Conservation (phyloP, 2,329 filamentous ascomycete genomes). For the Alternaria sp. region DNA sequence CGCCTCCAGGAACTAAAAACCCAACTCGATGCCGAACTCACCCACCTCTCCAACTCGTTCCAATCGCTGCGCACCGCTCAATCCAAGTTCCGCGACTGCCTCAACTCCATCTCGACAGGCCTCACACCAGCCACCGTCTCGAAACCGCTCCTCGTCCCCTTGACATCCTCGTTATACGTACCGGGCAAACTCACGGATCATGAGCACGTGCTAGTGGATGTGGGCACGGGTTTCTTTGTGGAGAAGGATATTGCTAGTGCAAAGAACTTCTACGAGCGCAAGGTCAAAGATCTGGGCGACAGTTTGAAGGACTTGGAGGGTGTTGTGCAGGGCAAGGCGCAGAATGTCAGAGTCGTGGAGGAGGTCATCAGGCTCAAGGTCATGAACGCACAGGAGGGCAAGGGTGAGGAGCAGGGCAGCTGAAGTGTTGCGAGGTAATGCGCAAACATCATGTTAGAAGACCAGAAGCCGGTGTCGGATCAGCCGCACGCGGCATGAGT, state of each 20-base stretch:
- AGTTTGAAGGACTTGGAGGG: slow-evolving; percentile 73
- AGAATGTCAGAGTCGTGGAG: slow-evolving; percentile 85
- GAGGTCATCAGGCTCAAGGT: slow-evolving; percentile 63
- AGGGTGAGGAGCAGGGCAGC: slow-evolving; percentile 31
- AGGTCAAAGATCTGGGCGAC: slow-evolving; percentile 68
- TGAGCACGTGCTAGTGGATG: slow-evolving; percentile 71
- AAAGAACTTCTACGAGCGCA: slow-evolving; percentile 69
- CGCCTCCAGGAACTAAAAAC: slow-evolving; percentile 93
- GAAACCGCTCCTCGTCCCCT: slow-evolving; percentile 80
- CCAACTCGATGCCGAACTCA: slow-evolving; percentile 93
- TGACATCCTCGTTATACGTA: slow-evolving; percentile 95
- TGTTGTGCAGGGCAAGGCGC: slow-evolving; percentile 76
- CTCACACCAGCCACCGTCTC: slow-evolving; percentile 52
- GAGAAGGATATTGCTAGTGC: slow-evolving; percentile 77
- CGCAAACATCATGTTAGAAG: not conserved
- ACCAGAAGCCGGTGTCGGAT: not conserved
- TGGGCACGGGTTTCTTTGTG: slow-evolving; percentile 92
- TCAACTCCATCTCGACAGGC: slow-evolving; percentile 73
- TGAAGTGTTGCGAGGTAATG: slow-evolving; percentile 6
- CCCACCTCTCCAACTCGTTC: slow-evolving; percentile 91
- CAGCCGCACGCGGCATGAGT: not conserved
- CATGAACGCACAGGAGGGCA: slow-evolving; percentile 40
- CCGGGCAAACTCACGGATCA: slow-evolving; percentile 72
- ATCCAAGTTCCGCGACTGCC: slow-evolving; percentile 88
- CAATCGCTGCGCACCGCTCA: slow-evolving; percentile 88